phyloP scores from a whole-genome alignment of 768 basidiomycete genomes.

The Holtermannia corniformis region DNA sequence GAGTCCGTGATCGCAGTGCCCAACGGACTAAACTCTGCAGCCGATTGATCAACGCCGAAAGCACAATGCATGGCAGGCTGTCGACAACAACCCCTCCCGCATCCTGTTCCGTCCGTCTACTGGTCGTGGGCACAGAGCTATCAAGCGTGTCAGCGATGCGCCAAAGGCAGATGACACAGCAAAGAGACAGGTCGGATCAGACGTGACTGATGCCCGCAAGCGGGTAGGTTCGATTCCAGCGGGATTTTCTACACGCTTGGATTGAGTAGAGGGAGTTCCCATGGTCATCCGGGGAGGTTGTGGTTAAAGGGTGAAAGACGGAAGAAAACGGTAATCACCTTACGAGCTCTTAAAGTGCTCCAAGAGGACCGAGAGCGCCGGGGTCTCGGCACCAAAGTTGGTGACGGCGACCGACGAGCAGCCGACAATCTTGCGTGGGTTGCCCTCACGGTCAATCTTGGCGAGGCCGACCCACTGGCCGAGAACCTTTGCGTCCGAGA shows the following conservation, averaged over 20 bases:
- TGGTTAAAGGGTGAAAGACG: not conserved
- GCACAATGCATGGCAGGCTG: too few relatives aligned
- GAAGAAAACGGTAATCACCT: conserved; percentile 20
- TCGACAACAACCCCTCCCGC: too few relatives aligned
- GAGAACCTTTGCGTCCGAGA: conserved; percentile 93
- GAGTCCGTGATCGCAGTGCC: too few relatives aligned
- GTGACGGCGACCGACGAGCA: conserved; percentile 76
- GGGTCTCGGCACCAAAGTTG: conserved; percentile 90
- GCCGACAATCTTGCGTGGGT: conserved; percentile 75
- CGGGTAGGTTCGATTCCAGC: conserved; percentile 44
- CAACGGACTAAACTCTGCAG: too few relatives aligned
- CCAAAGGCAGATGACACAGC: too few relatives aligned
- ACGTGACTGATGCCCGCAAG: conserved; percentile 37
- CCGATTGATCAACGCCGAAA: too few relatives aligned
- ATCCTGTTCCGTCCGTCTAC: too few relatives aligned
- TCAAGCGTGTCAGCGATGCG: too few relatives aligned
- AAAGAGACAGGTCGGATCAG: conserved; percentile 22
- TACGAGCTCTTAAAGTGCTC: conserved; percentile 85
- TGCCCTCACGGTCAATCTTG: conserved; percentile 99
- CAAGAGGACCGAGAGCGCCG: conserved; percentile 73
- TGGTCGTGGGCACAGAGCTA: too few relatives aligned
- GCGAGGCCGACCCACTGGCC: conserved; percentile 98
- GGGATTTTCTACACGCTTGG: conserved; percentile 37
- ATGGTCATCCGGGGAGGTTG: conserved; percentile 32
- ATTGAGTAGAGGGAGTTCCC: conserved; percentile 42